Conservation (phyloP, 1,284 basidiomycete genomes). For the Caloboletus inedulis region DNA sequence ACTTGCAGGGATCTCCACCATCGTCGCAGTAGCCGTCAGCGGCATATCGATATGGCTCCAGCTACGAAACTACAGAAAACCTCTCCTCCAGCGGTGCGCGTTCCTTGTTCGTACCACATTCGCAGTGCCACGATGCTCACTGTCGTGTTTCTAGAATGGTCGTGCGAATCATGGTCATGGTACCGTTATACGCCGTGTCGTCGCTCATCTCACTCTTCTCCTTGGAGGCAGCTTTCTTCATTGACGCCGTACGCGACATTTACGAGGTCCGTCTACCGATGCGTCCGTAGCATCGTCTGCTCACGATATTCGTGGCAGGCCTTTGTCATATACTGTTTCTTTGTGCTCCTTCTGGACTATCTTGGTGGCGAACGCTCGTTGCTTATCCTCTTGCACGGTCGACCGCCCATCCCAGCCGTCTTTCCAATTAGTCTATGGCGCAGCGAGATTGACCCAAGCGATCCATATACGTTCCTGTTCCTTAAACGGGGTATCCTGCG, state of each 20-base stretch:
- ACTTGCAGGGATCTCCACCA: conserved; percentile 59
- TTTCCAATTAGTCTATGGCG: conserved; percentile 82
- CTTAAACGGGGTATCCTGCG: conserved; percentile 94
- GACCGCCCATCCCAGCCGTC: conserved; percentile 82
- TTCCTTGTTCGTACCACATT: neutral
- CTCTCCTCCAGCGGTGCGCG: conserved; percentile 71
- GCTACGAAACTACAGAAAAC: conserved; percentile 87
- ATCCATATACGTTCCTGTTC: conserved; percentile 92
- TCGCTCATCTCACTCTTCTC: conserved; percentile 94
- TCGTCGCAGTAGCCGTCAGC: conserved; percentile 76
- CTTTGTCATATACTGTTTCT: conserved; percentile 95
- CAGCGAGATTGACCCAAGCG: conserved; percentile 82
- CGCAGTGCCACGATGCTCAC: conserved; percentile 1
- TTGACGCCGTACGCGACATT: conserved; percentile 92
- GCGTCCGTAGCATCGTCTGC: neutral
- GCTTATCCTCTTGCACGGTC: conserved; percentile 86
- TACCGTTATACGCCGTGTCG: conserved; percentile 88
- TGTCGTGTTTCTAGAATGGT: conserved; percentile 68
- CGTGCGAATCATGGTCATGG: conserved; percentile 96
- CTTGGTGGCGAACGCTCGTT: conserved; percentile 92
- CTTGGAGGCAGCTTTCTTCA: conserved; percentile 92
- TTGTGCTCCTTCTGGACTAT: conserved; percentile 79
- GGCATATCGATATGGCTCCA: conserved; percentile 84
- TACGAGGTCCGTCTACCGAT: conserved; percentile 72
- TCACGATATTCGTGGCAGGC: conserved; percentile 50